Evolutionary conservation across 2,329 filamentous ascomycete species (phyloP).

Genomic region (Diplodia corticola): DNA sequence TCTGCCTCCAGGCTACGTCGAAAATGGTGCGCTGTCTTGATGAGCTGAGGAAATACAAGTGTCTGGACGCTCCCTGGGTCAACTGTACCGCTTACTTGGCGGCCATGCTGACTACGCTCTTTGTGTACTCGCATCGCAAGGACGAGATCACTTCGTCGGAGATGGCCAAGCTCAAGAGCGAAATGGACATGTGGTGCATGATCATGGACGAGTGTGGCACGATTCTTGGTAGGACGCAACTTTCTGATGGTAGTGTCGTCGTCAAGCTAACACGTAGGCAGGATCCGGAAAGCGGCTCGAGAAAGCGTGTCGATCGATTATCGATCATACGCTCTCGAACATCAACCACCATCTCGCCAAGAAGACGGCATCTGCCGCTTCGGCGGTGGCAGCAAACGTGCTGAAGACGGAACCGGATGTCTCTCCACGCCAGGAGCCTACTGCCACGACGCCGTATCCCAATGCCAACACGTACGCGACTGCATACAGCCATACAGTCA

Average conservation of each 20-base stretch:
- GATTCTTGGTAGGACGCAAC: conserved; percentile 61
- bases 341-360: conserved; percentile 49
- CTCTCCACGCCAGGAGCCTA: conserved; percentile 25
- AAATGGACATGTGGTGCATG: conserved; percentile 70
- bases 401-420: conserved; percentile 30
- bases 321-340: conserved; percentile 50
- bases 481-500: conserved; percentile 1
- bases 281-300: conserved; percentile 51
- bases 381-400: conserved; percentile 35
- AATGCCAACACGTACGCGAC: conserved; percentile 9
- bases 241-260: neutral
- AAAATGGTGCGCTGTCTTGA: conserved; percentile 63
- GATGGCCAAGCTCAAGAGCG: conserved; percentile 59
- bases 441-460: conserved; percentile 26
- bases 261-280: conserved; percentile 28
- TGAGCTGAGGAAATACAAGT: conserved; percentile 63
- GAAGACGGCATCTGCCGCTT: conserved; percentile 47
- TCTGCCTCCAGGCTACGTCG: conserved; percentile 66
- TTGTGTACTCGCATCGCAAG: conserved; percentile 67
- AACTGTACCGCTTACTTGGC: conserved; percentile 70
- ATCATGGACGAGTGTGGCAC: conserved; percentile 67
- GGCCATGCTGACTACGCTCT: conserved; percentile 71
- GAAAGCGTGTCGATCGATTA: conserved; percentile 51
- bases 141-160: conserved; percentile 60
- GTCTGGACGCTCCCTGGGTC: conserved; percentile 77